Evolutionary conservation across 2,329 filamentous ascomycete species (phyloP).

Genomic region (Epichloe gansuensis): DNA sequence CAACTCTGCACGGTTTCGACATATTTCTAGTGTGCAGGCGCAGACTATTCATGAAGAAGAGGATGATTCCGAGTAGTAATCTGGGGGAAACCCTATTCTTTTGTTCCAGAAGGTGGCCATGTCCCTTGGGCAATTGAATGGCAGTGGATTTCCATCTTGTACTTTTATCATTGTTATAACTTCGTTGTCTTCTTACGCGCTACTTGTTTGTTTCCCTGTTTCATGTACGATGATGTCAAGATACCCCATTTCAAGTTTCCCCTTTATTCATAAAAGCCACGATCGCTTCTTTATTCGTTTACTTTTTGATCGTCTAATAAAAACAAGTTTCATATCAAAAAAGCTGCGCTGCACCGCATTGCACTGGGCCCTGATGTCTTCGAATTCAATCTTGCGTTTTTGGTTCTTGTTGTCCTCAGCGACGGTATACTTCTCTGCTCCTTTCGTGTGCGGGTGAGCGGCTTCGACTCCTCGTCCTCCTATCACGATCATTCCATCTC

Average conservation of each 20-base stretch:
- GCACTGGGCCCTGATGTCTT: background rate
- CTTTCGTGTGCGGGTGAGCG: conserved; percentile 25
- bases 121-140: too few relatives aligned
- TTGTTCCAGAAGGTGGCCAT: too few relatives aligned
- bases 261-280: background rate
- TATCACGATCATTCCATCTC: conserved; percentile 28
- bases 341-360: background rate
- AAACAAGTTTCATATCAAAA: background rate
- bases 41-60: conserved; percentile 65
- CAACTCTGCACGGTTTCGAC: conserved; percentile 19
- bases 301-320: background rate
- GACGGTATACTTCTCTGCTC: conserved; percentile 35
- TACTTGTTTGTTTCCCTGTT: background rate
- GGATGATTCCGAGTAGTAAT: conserved; percentile 41
- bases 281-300: background rate
- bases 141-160: background rate
- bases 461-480: conserved; percentile 27
- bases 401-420: conserved; percentile 20
- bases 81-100: too few relatives aligned
- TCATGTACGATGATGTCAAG: conserved; percentile 5
- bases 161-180: background rate
- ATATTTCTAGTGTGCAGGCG: conserved; percentile 39
- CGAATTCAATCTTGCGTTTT: background rate
- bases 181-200: background rate
- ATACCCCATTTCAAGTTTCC: background rate